These are phyloP conservation scores for Apophysomyces elegans DNA, from an alignment of 371 early-diverging fungal species.

Conservation along the genomic window DNA sequence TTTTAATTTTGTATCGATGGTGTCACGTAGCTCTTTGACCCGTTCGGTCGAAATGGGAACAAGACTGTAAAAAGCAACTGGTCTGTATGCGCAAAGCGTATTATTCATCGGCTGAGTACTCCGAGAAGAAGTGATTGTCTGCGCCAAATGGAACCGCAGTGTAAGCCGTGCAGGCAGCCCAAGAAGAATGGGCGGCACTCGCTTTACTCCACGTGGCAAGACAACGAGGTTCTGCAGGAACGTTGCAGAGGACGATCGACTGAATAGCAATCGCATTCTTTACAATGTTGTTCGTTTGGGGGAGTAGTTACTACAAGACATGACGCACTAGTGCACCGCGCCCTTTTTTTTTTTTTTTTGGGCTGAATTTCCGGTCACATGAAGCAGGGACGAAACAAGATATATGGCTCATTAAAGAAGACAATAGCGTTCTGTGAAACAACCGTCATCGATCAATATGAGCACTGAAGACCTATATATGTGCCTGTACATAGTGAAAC, in stretches of 20 bases:
- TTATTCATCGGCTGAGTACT: neutral
- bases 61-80: constrained; percentile 41
- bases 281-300: neutral
- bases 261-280: neutral
- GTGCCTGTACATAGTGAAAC: no score
- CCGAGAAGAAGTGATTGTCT: constrained; percentile 5
- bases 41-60: constrained; percentile 23
- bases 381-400: no score
- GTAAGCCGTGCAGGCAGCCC: constrained; percentile 4
- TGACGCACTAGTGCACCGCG: no score
- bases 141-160: neutral
- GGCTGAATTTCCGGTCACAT: no score
- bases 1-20: constrained; percentile 34
- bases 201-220: neutral
- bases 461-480: no score
- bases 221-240: constrained; percentile 7
- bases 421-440: no score
- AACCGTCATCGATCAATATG: no score
- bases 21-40: constrained; percentile 21
- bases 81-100: constrained; percentile 20
- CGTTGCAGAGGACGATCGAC: neutral
- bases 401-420: no score
- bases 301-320: neutral
- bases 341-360: no score
- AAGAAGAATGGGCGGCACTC: neutral